Evolutionary conservation across 352 stramenopile genomes (phyloP), one percentile per base, ranked within the genome.

Genomic region (Globisporangium echinulatum): DNA sequence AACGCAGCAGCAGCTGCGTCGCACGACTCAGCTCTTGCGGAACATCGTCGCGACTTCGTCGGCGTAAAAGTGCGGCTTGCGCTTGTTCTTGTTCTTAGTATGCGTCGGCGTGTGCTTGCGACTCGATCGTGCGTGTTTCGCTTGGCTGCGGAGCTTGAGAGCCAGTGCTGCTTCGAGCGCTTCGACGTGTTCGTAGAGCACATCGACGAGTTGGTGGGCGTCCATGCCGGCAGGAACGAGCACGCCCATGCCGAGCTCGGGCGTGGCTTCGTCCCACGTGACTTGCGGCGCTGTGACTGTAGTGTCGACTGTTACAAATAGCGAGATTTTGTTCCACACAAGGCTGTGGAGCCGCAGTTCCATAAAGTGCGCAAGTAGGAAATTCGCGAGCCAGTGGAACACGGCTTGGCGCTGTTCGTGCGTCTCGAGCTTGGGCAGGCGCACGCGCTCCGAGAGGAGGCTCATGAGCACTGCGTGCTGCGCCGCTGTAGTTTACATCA

Each of bases 361-460:
- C 78, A 89, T 88, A 63, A 94, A 94, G 62, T 94, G 82, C 49
- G 85, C 66, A 4, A 94, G 72, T n/a, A 94, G 59, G 5, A 87
- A 64, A 58, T 89, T 88, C 15, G 80, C 85, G 46, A 94, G 74
- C 82, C 85, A 92, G 54, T 80, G 74, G 58, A 89, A 94, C 40
- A 80, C 80, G 49, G 68, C 73, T 40, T 72, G 72, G 46, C 77
- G 83, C 64, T 85, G 72, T 37, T 87, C 68, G 0, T 58, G 46
- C 33, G 82, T 77, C 3, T 62, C 42, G 54, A 90, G 81, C 53
- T 82, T 83, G 9, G 81, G 78, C 39, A 90, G 61, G 7, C 86
- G 74, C 42, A 90, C 68, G 46, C 81, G 77, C 65, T 84, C 72
- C 11, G 74, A 61, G 13, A 90, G 64, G 39, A 90, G 66, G 54